These are phyloP conservation scores for Sugiyamaella japonica DNA, from an alignment of 1,139 yeast species.

Conservation along the genomic window DNA sequence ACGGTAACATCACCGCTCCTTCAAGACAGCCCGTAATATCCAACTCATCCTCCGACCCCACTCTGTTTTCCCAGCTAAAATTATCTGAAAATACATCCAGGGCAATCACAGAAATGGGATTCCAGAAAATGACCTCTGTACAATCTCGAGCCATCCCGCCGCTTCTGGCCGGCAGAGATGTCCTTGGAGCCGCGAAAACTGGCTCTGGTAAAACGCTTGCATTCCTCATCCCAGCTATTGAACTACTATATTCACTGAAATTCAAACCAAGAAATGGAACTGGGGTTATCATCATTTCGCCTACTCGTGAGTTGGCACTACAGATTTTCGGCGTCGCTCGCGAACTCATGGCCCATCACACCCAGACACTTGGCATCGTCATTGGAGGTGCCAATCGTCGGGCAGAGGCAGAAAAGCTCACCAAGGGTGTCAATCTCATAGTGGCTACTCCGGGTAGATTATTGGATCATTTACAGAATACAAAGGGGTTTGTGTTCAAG, in stretches of 20 bases:
- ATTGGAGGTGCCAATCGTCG: slow-evolving; percentile 99
- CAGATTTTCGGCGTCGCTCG: slow-evolving; percentile 97
- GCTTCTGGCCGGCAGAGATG: slow-evolving; percentile 90
- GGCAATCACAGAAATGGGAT: slow-evolving; percentile 85
- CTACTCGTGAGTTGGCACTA: slow-evolving; percentile 89
- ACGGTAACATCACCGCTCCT: slow-evolving; percentile 32
- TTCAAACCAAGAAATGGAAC: slow-evolving; percentile 93
- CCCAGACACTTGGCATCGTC: slow-evolving; percentile 93
- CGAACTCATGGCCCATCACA: slow-evolving; percentile 85
- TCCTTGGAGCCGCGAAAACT: slow-evolving; percentile 95
- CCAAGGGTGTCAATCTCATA: slow-evolving; percentile 88
- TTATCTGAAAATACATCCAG: slow-evolving; percentile 77
- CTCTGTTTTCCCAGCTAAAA: slow-evolving; percentile 55
- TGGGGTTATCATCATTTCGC: slow-evolving; percentile 83
- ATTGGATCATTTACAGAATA: slow-evolving; percentile 93
- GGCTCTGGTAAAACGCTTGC: slow-evolving; percentile 98
- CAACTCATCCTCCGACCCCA: slow-evolving; percentile 6
- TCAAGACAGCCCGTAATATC: slow-evolving; percentile 17
- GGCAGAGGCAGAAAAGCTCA: slow-evolving; percentile 92
- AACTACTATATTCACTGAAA: slow-evolving; percentile 79
- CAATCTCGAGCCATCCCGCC: slow-evolving; percentile 96
- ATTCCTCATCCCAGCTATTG: slow-evolving; percentile 91
- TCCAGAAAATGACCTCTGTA: slow-evolving; percentile 84
- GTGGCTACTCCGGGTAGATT: slow-evolving; percentile 98
- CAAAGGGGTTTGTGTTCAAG: slow-evolving; percentile 90